Evolutionary conservation across 306 rosid species (phyloP).

Genomic region (Argentina anserina): DNA sequence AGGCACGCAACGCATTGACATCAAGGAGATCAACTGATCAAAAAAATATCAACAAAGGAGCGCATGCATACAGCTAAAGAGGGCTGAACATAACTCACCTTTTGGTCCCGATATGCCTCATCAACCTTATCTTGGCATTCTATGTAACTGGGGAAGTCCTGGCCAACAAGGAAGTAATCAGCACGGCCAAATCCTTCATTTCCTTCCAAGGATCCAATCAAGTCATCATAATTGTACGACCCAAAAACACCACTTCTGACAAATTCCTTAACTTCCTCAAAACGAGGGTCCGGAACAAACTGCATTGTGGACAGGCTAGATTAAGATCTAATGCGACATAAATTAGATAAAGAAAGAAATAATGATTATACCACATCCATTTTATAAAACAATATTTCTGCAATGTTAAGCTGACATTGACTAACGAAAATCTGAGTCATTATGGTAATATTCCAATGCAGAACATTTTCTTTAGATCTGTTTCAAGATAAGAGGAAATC

Average conservation of each 20-base stretch:
- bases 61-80: constrained; percentile 4
- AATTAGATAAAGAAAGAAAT: not conserved
- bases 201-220: constrained; percentile 89
- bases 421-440: constrained; percentile 3
- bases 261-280: constrained; percentile 83
- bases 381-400: not conserved
- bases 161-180: constrained; percentile 95
- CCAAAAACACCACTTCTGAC: constrained; percentile 88
- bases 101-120: constrained; percentile 74
- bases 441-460: not conserved
- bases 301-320: constrained; percentile 32
- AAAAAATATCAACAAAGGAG: not conserved
- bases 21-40: not conserved
- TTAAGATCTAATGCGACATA: constrained; percentile 21
- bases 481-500: not conserved
- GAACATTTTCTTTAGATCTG: constrained; percentile 7
- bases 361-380: not conserved
- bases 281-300: constrained; percentile 90
- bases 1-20: not conserved
- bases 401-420: not conserved
- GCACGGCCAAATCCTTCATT: constrained; percentile 90
- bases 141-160: constrained; percentile 94
- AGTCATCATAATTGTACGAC: constrained; percentile 57
- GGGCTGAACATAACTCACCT: constrained; percentile 39
- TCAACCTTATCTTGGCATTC: constrained; percentile 95